A percentile compares a stretch with the other conserved stretches of the same genome.
phyloP scores from a whole-genome alignment of 371 early-diverging fungal species.

The Synchytrium microbalum region DNA sequence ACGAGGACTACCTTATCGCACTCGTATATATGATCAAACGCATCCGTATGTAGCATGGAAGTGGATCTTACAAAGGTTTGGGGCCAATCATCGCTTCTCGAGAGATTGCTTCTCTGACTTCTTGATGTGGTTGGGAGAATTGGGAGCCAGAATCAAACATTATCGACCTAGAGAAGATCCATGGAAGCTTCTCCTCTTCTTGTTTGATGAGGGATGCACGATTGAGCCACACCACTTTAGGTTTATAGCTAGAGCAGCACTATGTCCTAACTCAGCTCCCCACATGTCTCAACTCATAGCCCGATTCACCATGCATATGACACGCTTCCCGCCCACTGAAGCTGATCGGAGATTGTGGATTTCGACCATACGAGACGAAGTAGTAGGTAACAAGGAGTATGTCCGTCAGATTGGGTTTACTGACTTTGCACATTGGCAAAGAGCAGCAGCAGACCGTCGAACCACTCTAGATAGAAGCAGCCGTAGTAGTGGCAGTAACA shows the following conservation, averaged over 20 bases:
- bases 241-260: neutral
- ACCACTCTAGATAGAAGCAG: neutral
- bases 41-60: constrained; percentile 2
- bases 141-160: neutral
- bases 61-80: constrained; percentile 2
- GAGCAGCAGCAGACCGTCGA: neutral
- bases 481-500: neutral
- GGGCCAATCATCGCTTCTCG: neutral
- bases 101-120: neutral
- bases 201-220: neutral
- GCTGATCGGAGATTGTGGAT: constrained; percentile 1
- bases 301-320: neutral
- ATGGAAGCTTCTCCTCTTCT: neutral
- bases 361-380: constrained; percentile 2
- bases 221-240: neutral
- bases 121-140: neutral
- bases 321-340: neutral
- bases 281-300: neutral
- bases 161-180: neutral
- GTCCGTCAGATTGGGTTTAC: neutral
- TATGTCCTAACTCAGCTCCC: neutral
- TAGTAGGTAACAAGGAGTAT: constrained; percentile 5
- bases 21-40: neutral
- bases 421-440: neutral
- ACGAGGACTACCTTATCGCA: neutral